phyloP scores from a whole-genome alignment of 352 stramenopile genomes.

The Phytophthora rubi region DNA sequence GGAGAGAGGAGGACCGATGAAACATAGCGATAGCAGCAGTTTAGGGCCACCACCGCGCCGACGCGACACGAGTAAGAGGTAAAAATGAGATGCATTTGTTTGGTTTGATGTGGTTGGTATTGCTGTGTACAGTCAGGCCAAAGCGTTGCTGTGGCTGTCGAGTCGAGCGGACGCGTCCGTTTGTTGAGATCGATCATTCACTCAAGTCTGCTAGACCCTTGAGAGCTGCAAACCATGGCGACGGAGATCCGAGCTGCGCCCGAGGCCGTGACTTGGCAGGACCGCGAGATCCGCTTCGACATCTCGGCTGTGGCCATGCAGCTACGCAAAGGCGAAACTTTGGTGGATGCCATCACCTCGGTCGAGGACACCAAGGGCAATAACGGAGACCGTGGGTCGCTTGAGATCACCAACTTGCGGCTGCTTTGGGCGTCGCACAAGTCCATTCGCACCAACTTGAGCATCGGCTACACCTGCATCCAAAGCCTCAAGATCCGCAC shows the following conservation, averaged over 20 bases:
- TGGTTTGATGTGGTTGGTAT: background rate
- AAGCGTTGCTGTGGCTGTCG: background rate
- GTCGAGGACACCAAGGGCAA: conserved; percentile 96
- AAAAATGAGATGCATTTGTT: conserved; percentile 34
- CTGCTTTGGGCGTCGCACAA: conserved; percentile 93
- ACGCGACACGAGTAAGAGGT: conserved; percentile 16
- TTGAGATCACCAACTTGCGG: conserved; percentile 93
- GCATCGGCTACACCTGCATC: conserved; percentile 86
- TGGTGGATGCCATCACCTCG: conserved; percentile 93
- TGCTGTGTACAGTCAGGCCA: background rate
- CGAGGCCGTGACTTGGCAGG: conserved; percentile 87
- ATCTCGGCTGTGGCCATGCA: conserved; percentile 63
- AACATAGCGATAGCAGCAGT: conserved; percentile 25
- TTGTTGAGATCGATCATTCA: conserved; percentile 9
- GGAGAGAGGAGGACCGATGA: background rate
- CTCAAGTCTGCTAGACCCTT: background rate
- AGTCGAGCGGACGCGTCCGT: conserved; percentile 17
- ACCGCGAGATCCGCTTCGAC: conserved; percentile 93
- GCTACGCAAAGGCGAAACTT: conserved; percentile 78
- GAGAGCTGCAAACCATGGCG: conserved; percentile 8
- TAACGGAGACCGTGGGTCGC: conserved; percentile 90
- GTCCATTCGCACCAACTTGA: conserved; percentile 85
- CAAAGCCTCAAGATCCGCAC: conserved; percentile 91
- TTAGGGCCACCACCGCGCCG: conserved; percentile 13
- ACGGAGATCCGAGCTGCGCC: conserved; percentile 65